Conservation (phyloP, 768 basidiomycete genomes). For the Pisolithus albus region DNA sequence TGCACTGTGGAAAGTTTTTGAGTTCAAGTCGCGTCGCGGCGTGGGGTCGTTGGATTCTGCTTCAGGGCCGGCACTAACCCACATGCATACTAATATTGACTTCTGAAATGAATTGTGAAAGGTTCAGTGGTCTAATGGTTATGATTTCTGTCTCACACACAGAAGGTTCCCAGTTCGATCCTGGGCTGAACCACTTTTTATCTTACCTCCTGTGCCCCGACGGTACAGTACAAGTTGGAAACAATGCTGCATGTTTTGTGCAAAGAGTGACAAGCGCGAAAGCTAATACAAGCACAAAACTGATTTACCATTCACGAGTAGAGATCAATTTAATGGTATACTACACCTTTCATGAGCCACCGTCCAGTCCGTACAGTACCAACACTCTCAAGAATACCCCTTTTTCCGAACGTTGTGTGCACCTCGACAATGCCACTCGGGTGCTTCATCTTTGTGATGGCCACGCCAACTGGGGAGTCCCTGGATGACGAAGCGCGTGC, state of each 20-base stretch:
- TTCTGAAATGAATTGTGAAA: no score
- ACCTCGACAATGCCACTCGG: slow-evolving; percentile 65
- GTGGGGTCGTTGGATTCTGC: no score
- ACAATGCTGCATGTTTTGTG: background rate
- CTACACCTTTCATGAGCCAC: slow-evolving; percentile 62
- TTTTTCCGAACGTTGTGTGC: slow-evolving; percentile 43
- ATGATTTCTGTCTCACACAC: slow-evolving; percentile 45
- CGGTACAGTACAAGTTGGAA: no score
- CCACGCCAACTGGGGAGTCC: slow-evolving; percentile 22
- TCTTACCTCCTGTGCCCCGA: background rate
- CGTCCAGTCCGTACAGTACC: slow-evolving; percentile 65
- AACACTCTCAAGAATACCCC: slow-evolving; percentile 48
- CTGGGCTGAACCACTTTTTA: slow-evolving; percentile 35
- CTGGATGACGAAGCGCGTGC: slow-evolving; percentile 1
- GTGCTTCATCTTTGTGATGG: slow-evolving; percentile 46
- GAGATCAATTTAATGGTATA: slow-evolving; percentile 46
- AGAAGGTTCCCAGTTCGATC: slow-evolving; percentile 45
- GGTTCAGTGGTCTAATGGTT: slow-evolving; percentile 44
- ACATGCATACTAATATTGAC: no score
- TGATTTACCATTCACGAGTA: no score
- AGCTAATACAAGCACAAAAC: no score
- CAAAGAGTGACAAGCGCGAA: no score
- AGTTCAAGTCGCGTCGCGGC: no score
- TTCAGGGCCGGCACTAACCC: no score
- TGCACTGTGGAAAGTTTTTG: no score